Conservation (phyloP, 345 rosid genomes). For the Psidium guajava region DNA sequence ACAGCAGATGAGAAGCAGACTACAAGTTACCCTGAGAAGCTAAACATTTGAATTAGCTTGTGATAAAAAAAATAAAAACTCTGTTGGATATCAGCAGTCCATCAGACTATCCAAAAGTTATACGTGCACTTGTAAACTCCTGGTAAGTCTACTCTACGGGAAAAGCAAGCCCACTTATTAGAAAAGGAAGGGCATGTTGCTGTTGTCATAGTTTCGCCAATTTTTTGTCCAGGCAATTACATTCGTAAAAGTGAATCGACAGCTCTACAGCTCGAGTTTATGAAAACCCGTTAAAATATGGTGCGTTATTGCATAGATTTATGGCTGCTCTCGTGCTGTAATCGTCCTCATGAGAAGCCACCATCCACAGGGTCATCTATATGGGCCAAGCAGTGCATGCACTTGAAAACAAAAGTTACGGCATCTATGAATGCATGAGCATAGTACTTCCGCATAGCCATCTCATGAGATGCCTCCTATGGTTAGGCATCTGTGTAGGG, state of each 20-base stretch:
- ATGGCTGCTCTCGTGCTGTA: not conserved
- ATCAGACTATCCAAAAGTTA: not conserved
- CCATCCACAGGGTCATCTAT: not conserved
- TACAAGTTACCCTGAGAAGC: not conserved
- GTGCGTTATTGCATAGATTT: not conserved
- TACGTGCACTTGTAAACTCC: not conserved
- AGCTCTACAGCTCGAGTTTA: not conserved
- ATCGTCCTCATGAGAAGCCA: not conserved
- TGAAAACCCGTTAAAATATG: not conserved
- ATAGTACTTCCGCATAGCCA: not conserved
- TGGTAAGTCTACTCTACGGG: not conserved
- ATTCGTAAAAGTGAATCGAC: not conserved
- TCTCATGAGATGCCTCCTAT: not conserved
- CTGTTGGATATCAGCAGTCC: not conserved
- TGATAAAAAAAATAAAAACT: not conserved
- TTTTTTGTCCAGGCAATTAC: not conserved
- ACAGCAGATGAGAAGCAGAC: not conserved
- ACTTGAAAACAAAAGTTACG: not conserved
- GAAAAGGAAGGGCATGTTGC: not conserved
- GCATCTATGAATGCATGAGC: not conserved
- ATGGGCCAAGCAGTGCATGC: not conserved
- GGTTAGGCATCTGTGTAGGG: not conserved
- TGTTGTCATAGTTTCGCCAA: not conserved
- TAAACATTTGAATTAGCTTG: not conserved
- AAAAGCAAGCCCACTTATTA: not conserved